Conservation (phyloP, 2,329 filamentous ascomycete species). For the Botryotinia calthae region DNA sequence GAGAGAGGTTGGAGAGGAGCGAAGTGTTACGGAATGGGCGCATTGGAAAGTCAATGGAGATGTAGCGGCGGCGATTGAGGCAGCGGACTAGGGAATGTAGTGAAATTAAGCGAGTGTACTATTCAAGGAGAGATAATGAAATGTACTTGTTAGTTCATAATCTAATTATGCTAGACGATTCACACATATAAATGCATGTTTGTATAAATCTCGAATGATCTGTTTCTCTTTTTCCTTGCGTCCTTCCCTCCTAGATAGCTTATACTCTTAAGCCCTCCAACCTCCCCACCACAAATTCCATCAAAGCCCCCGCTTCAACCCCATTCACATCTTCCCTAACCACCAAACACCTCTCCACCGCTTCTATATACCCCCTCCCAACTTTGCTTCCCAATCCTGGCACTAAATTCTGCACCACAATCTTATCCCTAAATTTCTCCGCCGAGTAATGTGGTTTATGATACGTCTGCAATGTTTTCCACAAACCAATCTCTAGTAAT, state of each 20-base stretch:
- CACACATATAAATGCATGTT: not conserved
- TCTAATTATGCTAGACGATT: not conserved
- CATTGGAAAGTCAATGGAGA: not conserved
- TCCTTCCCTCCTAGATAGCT: not conserved
- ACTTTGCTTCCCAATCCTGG: slow-evolving; percentile 45
- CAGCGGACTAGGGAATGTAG: not conserved
- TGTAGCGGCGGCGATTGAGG: not conserved
- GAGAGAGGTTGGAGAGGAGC: not conserved
- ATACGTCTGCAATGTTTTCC: slow-evolving; percentile 45
- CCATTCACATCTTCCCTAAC: slow-evolving; percentile 42
- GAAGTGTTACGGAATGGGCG: not conserved
- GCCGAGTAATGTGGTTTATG: slow-evolving; percentile 45
- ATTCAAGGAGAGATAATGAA: not conserved
- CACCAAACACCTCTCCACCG: slow-evolving; percentile 45
- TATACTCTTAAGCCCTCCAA: slow-evolving; percentile 41
- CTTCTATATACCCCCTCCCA: slow-evolving; percentile 42
- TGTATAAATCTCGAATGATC: not conserved
- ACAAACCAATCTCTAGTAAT: slow-evolving; percentile 49
- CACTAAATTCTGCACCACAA: slow-evolving; percentile 44
- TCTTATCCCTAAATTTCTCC: slow-evolving; percentile 45
- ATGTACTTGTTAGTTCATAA: not conserved
- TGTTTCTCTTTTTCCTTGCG: not conserved
- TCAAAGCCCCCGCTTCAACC: slow-evolving; percentile 42
- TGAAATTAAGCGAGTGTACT: not conserved
- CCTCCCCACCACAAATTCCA: slow-evolving; percentile 45